Base-by-base conservation (phyloP, 2,329 filamentous ascomycete species). In the Penicillium sp. region DNA sequence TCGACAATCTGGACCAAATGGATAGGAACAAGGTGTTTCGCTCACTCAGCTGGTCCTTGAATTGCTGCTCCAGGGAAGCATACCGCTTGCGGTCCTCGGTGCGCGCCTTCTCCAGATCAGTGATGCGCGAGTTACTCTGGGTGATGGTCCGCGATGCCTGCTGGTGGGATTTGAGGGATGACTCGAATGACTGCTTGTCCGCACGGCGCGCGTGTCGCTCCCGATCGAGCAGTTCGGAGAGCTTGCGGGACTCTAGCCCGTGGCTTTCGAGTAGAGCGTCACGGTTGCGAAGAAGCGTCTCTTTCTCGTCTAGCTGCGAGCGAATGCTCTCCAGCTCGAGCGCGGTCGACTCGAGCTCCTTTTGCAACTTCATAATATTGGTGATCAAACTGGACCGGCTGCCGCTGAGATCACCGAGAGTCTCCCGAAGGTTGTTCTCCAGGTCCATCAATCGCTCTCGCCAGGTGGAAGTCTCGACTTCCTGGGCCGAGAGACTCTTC, bases 391-490 rank as follows among this genome's bases (percentile, higher is more conserved):
- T 92, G 49, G 91, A 90, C 63, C 90, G 84, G 36, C 91, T 96
- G 55, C 91, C 92, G 64, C 89, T 90, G 53, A 93, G 82, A 74
- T 96, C 92, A 62, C 92, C 92, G 56, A 99, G 81, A 4, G 91
- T 89, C 68, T 93, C 89, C 41, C 92, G 84, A 61, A 99, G 80
- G 67, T 90, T 93, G 68, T 86, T 91, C 77, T 97, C 94, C 50
- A 97, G 81, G 72, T 97, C 92, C 71, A 91, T 86, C 47, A 97
- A 80, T 59, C 91, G 86, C 74, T 96, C 90, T 76, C 94, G 95
- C 89, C 90, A 97, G 60, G 92, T 89, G 9, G 86, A 87, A 8
- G 91, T 90, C 72, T 97, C 94, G 45, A 93, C 88, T 72, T 97
- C 92, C 50, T 91, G 87, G 45, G 86, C 87, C 11, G 88, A 89